phyloP scores from a whole-genome alignment of 2,329 filamentous ascomycete genomes.

The Cercospora zeae-maydis region DNA sequence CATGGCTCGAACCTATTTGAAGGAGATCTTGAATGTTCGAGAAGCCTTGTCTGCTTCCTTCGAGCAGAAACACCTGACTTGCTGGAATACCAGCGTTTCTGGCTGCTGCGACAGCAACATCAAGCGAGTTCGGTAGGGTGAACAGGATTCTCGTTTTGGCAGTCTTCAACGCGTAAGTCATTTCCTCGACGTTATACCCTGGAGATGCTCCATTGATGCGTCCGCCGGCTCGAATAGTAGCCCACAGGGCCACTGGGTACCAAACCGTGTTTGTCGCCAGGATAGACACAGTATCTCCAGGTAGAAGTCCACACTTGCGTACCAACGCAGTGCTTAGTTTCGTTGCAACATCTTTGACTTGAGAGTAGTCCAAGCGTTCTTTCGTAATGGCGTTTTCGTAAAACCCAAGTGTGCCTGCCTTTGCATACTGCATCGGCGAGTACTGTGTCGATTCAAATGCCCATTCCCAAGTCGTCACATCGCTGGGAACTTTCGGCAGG shows the following conservation, averaged over 20 bases:
- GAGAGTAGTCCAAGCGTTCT: conserved; percentile 53
- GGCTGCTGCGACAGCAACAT: conserved; percentile 53
- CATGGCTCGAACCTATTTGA: conserved; percentile 36
- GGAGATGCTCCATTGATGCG: conserved; percentile 60
- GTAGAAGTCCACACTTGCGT: conserved; percentile 50
- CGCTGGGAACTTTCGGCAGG: conserved; percentile 47
- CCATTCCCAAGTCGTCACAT: conserved; percentile 58
- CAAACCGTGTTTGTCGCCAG: conserved; percentile 63
- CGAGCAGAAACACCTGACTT: conserved; percentile 52
- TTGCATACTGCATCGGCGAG: conserved; percentile 44
- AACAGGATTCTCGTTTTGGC: conserved; percentile 56
- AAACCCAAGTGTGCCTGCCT: conserved; percentile 39
- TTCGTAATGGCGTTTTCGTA: conserved; percentile 58
- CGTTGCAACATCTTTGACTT: conserved; percentile 55
- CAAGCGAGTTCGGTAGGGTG: conserved; percentile 51
- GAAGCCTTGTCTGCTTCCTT: conserved; percentile 50
- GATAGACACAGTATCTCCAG: conserved; percentile 55
- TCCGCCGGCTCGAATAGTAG: conserved; percentile 50
- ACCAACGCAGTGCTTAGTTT: conserved; percentile 58
- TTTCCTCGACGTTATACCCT: conserved; percentile 63
- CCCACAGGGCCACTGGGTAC: conserved; percentile 62
- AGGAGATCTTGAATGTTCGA: conserved; percentile 46
- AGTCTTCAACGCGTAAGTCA: conserved; percentile 59
- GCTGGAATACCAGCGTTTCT: conserved; percentile 50
- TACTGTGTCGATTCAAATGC: conserved; percentile 53